Evolutionary conservation across 345 rosid genomes (phyloP).

Genomic region (Aquilaria malaccensis): DNA sequence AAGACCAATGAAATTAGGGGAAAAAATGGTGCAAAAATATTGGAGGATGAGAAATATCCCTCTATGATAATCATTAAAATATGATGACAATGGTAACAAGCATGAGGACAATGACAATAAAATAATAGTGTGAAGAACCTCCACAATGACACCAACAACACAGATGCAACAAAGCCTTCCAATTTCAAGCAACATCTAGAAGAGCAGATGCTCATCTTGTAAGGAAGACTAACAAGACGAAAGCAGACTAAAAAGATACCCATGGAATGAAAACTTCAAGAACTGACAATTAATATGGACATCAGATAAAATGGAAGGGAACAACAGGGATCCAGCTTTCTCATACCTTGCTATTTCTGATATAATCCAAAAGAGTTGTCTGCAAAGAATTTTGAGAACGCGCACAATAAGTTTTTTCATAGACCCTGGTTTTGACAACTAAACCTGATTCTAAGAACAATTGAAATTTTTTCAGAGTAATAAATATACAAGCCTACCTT

Average conservation of each 20-base stretch:
- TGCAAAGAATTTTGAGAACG: constrained; percentile 34
- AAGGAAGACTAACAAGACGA: not conserved
- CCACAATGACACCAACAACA: no score
- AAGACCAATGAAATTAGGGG: no score
- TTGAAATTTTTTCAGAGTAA: not conserved
- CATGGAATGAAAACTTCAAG: constrained; percentile 1
- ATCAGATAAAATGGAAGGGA: constrained; percentile 3
- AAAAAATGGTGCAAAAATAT: no score
- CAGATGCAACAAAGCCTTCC: no score
- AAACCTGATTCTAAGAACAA: not conserved
- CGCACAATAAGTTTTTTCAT: constrained; percentile 19
- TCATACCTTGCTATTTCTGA: constrained; percentile 90
- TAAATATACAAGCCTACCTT: constrained; percentile 40
- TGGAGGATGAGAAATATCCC: no score
- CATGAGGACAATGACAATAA: no score
- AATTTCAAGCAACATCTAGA: no score
- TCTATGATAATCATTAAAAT: no score
- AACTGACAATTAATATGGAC: constrained; percentile 1
- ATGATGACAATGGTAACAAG: no score
- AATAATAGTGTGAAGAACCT: no score
- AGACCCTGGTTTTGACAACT: no score
- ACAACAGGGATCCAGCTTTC: constrained; percentile 16
- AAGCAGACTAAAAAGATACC: not conserved
- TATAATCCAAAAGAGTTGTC: constrained; percentile 93
- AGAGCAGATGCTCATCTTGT: constrained; percentile 2